These are phyloP conservation scores for Cardamine resedifolia DNA, from an alignment of 345 rosid genomes.

Conservation along the genomic window DNA sequence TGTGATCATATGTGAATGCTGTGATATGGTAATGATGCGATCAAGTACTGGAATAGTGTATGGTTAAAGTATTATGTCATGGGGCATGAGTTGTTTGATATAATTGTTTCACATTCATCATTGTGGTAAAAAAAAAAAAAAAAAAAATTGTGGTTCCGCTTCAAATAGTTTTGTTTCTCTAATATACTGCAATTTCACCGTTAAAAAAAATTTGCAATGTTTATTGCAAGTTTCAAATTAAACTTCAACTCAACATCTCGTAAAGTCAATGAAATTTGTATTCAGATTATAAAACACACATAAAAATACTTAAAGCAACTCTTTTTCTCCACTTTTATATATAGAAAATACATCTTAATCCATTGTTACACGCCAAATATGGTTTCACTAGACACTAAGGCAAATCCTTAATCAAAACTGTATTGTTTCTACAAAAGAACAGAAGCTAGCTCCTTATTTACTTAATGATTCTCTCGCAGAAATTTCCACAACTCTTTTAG, in stretches of 20 bases:
- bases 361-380: no score
- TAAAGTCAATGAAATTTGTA: neutral
- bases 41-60: slow-evolving; percentile 11
- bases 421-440: neutral
- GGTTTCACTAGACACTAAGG: neutral
- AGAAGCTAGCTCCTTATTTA: neutral
- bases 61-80: neutral
- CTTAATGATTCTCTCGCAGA: neutral
- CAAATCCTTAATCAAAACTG: no score
- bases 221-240: neutral
- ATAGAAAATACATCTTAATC: no score
- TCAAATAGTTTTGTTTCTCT: neutral
- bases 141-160: neutral
- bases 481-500: neutral
- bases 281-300: neutral
- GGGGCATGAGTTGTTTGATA: slow-evolving; percentile 21
- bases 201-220: neutral
- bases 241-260: slow-evolving; percentile 1
- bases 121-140: neutral
- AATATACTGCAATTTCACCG: neutral
- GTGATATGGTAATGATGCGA: neutral
- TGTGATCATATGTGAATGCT: slow-evolving; percentile 29
- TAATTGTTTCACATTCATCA: slow-evolving; percentile 4
- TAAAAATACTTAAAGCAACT: no score
- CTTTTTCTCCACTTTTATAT: neutral